Evolutionary conservation across 2,329 filamentous ascomycete species (phyloP).

Genomic region (Epichloe baconii): DNA sequence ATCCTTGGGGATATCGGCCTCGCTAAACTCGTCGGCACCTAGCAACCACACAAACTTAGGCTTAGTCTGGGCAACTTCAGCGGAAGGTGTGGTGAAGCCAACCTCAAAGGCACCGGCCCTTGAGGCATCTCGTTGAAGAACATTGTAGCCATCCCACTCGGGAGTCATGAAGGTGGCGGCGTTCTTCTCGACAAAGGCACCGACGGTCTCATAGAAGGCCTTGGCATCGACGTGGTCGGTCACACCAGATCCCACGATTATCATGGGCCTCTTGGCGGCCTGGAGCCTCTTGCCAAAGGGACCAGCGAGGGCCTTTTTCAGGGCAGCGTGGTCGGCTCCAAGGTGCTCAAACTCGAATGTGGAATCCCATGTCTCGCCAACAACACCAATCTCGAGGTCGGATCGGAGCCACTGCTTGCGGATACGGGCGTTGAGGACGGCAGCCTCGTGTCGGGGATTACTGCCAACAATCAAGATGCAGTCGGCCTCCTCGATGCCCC

Average conservation of each 20-base stretch:
- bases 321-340: constrained; percentile 60
- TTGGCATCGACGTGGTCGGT: constrained; percentile 86
- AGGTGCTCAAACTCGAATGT: constrained; percentile 94
- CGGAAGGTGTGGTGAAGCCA: constrained; percentile 79
- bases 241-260: constrained; percentile 84
- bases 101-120: constrained; percentile 90
- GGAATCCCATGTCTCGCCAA: constrained; percentile 83
- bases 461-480: constrained; percentile 84
- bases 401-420: constrained; percentile 96
- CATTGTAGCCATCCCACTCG: constrained; percentile 96
- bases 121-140: constrained; percentile 87
- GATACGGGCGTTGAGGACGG: constrained; percentile 90
- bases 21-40: constrained; percentile 80
- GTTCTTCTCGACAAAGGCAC: constrained; percentile 86
- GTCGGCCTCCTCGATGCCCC: constrained; percentile 88
- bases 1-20: constrained; percentile 81
- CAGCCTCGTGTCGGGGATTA: constrained; percentile 90
- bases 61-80: constrained; percentile 67
- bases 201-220: constrained; percentile 83
- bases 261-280: constrained; percentile 84
- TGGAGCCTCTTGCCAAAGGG: constrained; percentile 88
- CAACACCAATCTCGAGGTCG: constrained; percentile 80
- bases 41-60: constrained; percentile 96
- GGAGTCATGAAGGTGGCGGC: constrained; percentile 72
- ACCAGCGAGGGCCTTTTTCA: constrained; percentile 77